Evolutionary conservation across 176 grass and related monocot genomes (phyloP).

Genomic region (Neostapfia colusana): DNA sequence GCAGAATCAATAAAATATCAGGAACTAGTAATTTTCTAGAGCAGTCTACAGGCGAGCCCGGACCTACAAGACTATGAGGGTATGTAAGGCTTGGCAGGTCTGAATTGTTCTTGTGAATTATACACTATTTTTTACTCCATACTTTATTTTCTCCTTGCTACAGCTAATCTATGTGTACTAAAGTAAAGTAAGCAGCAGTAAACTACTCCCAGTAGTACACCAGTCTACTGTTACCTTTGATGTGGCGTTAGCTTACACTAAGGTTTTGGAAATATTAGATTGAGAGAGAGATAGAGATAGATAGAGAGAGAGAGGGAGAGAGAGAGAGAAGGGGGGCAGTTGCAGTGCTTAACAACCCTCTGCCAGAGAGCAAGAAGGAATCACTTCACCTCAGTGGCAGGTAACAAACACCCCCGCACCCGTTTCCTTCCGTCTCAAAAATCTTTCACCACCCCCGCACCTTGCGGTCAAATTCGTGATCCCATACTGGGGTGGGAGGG

Average conservation of each 20-base stretch:
- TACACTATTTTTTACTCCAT: slow-evolving; percentile 36
- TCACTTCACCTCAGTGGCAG: slow-evolving; percentile 58
- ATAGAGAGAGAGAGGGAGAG: neutral
- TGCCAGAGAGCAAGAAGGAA: slow-evolving; percentile 56
- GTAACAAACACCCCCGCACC: slow-evolving; percentile 53
- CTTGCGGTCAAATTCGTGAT: slow-evolving; percentile 49
- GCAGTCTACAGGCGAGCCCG: neutral
- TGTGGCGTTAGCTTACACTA: slow-evolving; percentile 49
- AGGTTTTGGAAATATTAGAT: slow-evolving; percentile 42
- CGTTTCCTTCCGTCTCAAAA: slow-evolving; percentile 48
- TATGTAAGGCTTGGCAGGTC: slow-evolving; percentile 35
- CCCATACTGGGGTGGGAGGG: slow-evolving; percentile 26
- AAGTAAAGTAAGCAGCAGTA: slow-evolving; percentile 60
- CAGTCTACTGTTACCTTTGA: slow-evolving; percentile 42
- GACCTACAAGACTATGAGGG: slow-evolving; percentile 47
- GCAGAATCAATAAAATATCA: slow-evolving; percentile 29
- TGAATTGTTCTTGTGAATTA: slow-evolving; percentile 12
- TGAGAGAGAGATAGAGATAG: slow-evolving; percentile 18
- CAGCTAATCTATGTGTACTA: slow-evolving; percentile 53
- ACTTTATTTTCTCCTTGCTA: slow-evolving; percentile 45
- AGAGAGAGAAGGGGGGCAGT: neutral
- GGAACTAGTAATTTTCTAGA: slow-evolving; percentile 11
- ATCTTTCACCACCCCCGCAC: slow-evolving; percentile 43
- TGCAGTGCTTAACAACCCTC: slow-evolving; percentile 55
- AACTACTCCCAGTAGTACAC: slow-evolving; percentile 41